A percentile compares a stretch with the other conserved stretches of the same genome.
Evolutionary conservation across 805 yeast species (phyloP).

Genomic region (Metschnikowia reukaufii): DNA sequence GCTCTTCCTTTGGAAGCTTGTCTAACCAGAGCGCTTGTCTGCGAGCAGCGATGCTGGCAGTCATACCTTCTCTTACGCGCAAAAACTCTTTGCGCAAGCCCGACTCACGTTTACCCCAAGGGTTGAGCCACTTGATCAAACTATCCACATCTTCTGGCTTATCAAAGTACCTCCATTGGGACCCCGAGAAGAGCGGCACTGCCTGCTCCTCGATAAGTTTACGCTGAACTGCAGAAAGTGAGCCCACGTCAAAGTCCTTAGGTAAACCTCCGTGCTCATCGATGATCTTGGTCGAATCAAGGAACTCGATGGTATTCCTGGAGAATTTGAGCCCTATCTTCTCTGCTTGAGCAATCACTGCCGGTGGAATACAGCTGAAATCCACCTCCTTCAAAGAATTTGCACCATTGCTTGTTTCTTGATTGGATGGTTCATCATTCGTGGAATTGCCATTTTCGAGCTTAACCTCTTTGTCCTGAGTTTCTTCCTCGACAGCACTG

Average conservation of each 20-base stretch:
- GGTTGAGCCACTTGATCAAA: conserved; percentile 66
- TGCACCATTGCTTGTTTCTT: conserved; percentile 1
- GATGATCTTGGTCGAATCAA: conserved; percentile 9
- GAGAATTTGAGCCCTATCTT: conserved; percentile 31
- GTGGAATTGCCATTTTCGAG: background rate
- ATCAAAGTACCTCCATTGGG: conserved; percentile 75
- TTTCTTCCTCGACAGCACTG: background rate
- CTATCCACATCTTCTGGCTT: conserved; percentile 53
- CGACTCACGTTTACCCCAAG: conserved; percentile 73
- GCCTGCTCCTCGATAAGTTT: conserved; percentile 69
- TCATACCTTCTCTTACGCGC: conserved; percentile 51
- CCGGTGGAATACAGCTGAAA: conserved; percentile 25
- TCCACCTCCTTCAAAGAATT: conserved; percentile 22
- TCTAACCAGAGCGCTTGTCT: conserved; percentile 52
- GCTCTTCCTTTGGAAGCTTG: conserved; percentile 32
- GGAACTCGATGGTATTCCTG: conserved; percentile 18
- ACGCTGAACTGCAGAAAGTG: conserved; percentile 46
- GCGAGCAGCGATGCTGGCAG: conserved; percentile 58
- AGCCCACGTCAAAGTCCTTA: conserved; percentile 15
- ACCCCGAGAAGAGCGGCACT: conserved; percentile 49
- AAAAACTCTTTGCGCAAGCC: conserved; percentile 61
- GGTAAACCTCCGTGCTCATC: conserved; percentile 19
- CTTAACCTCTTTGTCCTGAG: conserved; percentile 3
- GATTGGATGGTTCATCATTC: background rate
- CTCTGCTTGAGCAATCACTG: conserved; percentile 27